phyloP scores from a whole-genome alignment of 23 red algal genomes.

The Agarophyton chilense region DNA sequence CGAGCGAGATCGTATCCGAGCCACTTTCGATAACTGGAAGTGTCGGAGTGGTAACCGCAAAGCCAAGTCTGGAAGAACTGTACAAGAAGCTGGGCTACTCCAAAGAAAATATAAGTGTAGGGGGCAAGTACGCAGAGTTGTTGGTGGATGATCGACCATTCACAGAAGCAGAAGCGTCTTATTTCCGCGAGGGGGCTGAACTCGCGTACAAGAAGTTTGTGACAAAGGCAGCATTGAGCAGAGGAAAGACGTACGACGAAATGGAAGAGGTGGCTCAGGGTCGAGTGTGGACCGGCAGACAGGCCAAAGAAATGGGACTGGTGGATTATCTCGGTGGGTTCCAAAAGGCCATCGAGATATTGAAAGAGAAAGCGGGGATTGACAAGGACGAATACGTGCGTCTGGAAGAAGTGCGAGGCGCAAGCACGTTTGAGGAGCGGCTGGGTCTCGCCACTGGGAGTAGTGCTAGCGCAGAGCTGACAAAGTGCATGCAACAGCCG shows the following conservation, averaged over 20 bases:
- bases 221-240: constrained; percentile 80
- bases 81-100: constrained; percentile 87
- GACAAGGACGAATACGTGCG: constrained; percentile 46
- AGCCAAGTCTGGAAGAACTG: constrained; percentile 81
- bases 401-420: constrained; percentile 40
- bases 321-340: constrained; percentile 89
- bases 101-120: constrained; percentile 82
- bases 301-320: constrained; percentile 77
- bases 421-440: not conserved
- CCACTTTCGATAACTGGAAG: constrained; percentile 87
- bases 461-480: not conserved
- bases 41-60: constrained; percentile 94
- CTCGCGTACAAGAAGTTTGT: constrained; percentile 88
- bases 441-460: constrained; percentile 26
- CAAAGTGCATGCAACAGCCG: constrained; percentile 9
- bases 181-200: constrained; percentile 69
- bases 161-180: constrained; percentile 82
- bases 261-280: constrained; percentile 89
- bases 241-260: constrained; percentile 72
- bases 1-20: constrained; percentile 90
- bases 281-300: constrained; percentile 89
- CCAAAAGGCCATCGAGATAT: constrained; percentile 74
- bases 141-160: constrained; percentile 90
- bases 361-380: constrained; percentile 60
- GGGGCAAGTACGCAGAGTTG: constrained; percentile 87